These are phyloP conservation scores for Dillenia suffruticosa DNA, from an alignment of 164 flowering plant species.

Conservation along the genomic window DNA sequence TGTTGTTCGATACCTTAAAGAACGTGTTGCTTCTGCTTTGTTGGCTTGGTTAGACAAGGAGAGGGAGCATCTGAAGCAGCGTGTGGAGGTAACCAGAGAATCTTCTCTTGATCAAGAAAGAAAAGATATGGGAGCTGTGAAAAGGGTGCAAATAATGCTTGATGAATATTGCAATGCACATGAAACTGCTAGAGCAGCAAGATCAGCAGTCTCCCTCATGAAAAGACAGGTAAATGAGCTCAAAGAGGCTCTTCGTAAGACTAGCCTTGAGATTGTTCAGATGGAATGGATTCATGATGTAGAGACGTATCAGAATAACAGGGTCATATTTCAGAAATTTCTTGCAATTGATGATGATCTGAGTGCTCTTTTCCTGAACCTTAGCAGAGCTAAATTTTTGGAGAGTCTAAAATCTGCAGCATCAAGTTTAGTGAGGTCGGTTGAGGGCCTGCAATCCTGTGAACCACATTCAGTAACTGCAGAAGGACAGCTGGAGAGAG, in stretches of 20 bases:
- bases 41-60: constrained; percentile 58
- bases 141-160: constrained; percentile 66
- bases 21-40: constrained; percentile 60
- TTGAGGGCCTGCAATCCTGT: constrained; percentile 72
- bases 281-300: constrained; percentile 83
- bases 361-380: constrained; percentile 44
- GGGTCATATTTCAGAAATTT: constrained; percentile 42
- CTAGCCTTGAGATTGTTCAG: constrained; percentile 73
- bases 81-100: constrained; percentile 37
- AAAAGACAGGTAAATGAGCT: constrained; percentile 70
- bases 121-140: constrained; percentile 49
- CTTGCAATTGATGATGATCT: constrained; percentile 45
- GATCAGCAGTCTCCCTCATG: constrained; percentile 69
- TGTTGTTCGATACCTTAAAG: constrained; percentile 55
- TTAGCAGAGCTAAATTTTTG: constrained; percentile 63
- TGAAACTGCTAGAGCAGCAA: constrained; percentile 90
- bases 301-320: constrained; percentile 35
- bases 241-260: constrained; percentile 58
- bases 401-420: constrained; percentile 60
- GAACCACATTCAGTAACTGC: constrained; percentile 71
- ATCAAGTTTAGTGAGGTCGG: constrained; percentile 55
- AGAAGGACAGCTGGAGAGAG: constrained; percentile 96
- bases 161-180: constrained; percentile 90
- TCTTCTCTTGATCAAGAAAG: constrained; percentile 30
- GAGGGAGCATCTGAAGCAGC: constrained; percentile 49